Base-by-base conservation (phyloP, 495 filamentous ascomycete species). In the Oidiodendron maius region DNA sequence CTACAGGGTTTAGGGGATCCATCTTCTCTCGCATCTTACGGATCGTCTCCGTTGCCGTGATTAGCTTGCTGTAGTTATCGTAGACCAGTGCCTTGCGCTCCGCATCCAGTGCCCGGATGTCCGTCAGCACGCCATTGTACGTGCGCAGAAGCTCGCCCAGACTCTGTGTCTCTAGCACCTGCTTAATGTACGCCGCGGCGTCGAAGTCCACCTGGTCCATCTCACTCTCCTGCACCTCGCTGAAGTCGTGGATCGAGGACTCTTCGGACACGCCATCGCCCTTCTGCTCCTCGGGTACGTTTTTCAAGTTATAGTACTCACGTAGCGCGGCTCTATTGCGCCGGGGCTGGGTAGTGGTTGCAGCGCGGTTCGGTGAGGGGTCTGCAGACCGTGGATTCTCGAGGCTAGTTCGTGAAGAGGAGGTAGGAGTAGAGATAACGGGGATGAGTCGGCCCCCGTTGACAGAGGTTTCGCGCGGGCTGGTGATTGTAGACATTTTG, bases 81-180 rank as follows among this genome's bases (percentile, higher is more conserved):
- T 98, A 98, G 3, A 98, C 93, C 34, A 98, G 71, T 18, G 93
- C 90, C 66, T 98, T 98, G 59, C 88, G 82, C 71, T 98, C 93
- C 17, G 91, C 91, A 60, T 97, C 93, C 15, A 97, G 74, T 1
- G 86, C 87, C 18, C 89, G 74, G 28, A 95, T 93, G 63, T 97
- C 93, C 28, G 61, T 67, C 22, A 89, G 66, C 26, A 89, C 64
- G 5, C 74, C 70, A 47, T 79, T 77, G 62, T 89, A 85, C 0
- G 77, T 67, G 43, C 68, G 72, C 45, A 91, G 55, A 17, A 89
- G 65, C 32, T 80, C 82, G 48, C 79, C 73, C 43, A 91, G 65
- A 13, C 80, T 78, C 52, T 81, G 76, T 12, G 71, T 76, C 26
- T 76, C 77, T 1, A 94, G 66, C 0, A 90, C 71, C 15, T 75